A percentile compares a stretch with the other conserved stretches of the same genome.
phyloP scores from a whole-genome alignment of 1,284 basidiomycete genomes.

The Cutaneotrichosporon mucoides region DNA sequence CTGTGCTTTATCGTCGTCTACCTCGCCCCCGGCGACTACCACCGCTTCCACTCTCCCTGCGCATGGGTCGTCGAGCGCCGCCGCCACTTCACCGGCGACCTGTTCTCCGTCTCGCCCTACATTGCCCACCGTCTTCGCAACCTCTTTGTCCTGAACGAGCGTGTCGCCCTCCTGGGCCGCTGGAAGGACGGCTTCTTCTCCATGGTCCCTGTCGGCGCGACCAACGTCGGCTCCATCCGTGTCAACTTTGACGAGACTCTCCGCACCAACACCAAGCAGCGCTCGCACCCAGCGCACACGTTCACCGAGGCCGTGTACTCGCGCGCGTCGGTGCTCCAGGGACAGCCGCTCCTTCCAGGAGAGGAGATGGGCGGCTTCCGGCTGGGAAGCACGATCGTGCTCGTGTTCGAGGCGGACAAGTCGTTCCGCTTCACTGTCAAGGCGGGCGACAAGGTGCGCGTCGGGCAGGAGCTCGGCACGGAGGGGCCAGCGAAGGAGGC shows the following conservation, averaged over 20 bases:
- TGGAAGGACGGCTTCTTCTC: constrained; percentile 96
- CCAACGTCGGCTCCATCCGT: constrained; percentile 94
- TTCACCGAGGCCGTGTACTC: constrained; percentile 90
- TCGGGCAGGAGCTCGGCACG: constrained; percentile 62
- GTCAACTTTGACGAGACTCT: constrained; percentile 93
- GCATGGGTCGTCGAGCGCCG: constrained; percentile 96
- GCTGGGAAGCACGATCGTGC: constrained; percentile 90
- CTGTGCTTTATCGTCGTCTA: constrained; percentile 95
- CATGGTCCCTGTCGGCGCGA: constrained; percentile 97
- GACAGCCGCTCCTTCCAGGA: constrained; percentile 79
- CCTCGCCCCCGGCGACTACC: constrained; percentile 97
- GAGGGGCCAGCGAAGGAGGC: not conserved
- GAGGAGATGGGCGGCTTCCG: constrained; percentile 98
- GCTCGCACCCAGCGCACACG: constrained; percentile 72
- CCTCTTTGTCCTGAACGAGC: constrained; percentile 94
- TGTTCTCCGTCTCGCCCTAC: constrained; percentile 95
- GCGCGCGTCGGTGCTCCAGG: constrained; percentile 75
- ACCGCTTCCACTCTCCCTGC: constrained; percentile 92
- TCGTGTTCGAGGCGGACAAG: constrained; percentile 92
- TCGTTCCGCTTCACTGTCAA: constrained; percentile 77
- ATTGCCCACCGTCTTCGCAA: constrained; percentile 89
- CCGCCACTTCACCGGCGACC: constrained; percentile 91
- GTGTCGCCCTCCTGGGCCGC: constrained; percentile 89
- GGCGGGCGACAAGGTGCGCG: constrained; percentile 79
- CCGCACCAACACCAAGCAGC: constrained; percentile 73